Conservation (phyloP, 495 filamentous ascomycete genomes). For the Neurospora discreta region DNA sequence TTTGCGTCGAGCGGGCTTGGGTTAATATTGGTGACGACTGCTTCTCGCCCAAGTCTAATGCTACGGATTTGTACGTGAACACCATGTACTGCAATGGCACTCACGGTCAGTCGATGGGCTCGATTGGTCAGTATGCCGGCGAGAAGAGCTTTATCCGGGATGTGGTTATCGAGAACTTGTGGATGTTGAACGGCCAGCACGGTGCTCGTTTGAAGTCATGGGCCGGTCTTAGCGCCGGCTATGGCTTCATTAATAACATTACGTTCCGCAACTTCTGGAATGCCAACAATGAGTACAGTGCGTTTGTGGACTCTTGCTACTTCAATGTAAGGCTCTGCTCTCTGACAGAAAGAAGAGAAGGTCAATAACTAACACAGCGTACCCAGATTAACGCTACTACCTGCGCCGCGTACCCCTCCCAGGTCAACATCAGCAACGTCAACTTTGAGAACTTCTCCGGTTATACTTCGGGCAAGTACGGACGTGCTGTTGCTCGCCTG, state of each 20-base stretch:
- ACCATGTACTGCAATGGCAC: conserved; percentile 50
- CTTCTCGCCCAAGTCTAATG: conserved; percentile 49
- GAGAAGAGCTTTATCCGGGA: conserved; percentile 42
- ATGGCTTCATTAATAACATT: conserved; percentile 48
- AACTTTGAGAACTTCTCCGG: conserved; percentile 45
- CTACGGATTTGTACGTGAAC: conserved; percentile 43
- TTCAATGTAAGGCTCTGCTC: conserved; percentile 36
- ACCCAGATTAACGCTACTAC: conserved; percentile 22
- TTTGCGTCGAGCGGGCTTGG: conserved; percentile 38
- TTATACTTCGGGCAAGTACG: conserved; percentile 39
- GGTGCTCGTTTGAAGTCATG: conserved; percentile 47
- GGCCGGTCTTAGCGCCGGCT: conserved; percentile 41
- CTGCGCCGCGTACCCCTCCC: conserved; percentile 39
- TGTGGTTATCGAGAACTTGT: conserved; percentile 45
- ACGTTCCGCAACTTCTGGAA: conserved; percentile 47
- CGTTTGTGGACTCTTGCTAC: conserved; percentile 48
- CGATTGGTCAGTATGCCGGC: conserved; percentile 45
- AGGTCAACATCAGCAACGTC: conserved; percentile 45
- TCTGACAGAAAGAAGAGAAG: background rate
- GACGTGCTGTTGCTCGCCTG: conserved; percentile 37
- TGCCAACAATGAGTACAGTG: conserved; percentile 42
- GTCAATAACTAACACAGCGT: background rate
- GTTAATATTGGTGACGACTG: conserved; percentile 49
- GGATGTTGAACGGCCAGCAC: conserved; percentile 44
- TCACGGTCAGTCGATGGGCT: conserved; percentile 47